Percentiles rank a stretch among this genome's conserved stretches.
Conservation (phyloP, 2,329 filamentous ascomycete species). For the Aspergillus transmontanensis region DNA sequence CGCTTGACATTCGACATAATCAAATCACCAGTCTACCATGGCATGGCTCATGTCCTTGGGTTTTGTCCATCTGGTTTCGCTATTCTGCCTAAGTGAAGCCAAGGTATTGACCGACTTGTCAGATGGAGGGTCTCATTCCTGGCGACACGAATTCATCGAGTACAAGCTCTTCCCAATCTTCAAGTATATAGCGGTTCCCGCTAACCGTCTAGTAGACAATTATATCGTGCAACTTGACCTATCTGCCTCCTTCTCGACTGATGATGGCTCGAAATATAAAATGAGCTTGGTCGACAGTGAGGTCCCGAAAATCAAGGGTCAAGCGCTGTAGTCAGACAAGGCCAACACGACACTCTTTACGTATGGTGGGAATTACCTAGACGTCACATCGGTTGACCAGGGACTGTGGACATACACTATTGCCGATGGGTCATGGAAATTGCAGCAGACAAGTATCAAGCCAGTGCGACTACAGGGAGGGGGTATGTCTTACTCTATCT, state of each 20-base stretch:
- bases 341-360: constrained; percentile 15
- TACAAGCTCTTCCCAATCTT: background rate
- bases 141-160: constrained; percentile 13
- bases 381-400: constrained; percentile 10
- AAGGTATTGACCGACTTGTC: constrained; percentile 8
- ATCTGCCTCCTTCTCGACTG: background rate
- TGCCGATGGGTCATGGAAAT: constrained; percentile 6
- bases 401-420: constrained; percentile 13
- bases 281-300: constrained; percentile 10
- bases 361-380: constrained; percentile 14
- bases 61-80: background rate
- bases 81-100: background rate
- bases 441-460: constrained; percentile 14
- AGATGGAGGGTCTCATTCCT: constrained; percentile 12
- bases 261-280: constrained; percentile 18
- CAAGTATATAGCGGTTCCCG: too few species aligned
- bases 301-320: constrained; percentile 16
- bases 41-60: background rate
- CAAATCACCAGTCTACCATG: background rate
- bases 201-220: constrained; percentile 7
- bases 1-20: too few species aligned
- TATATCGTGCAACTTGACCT: constrained; percentile 19
- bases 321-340: constrained; percentile 15
- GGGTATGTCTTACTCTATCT: constrained; percentile 1
- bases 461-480: constrained; percentile 13